These are phyloP conservation scores for Phytophthora kernoviae DNA, from an alignment of 352 stramenopile genomes.

Conservation along the genomic window DNA sequence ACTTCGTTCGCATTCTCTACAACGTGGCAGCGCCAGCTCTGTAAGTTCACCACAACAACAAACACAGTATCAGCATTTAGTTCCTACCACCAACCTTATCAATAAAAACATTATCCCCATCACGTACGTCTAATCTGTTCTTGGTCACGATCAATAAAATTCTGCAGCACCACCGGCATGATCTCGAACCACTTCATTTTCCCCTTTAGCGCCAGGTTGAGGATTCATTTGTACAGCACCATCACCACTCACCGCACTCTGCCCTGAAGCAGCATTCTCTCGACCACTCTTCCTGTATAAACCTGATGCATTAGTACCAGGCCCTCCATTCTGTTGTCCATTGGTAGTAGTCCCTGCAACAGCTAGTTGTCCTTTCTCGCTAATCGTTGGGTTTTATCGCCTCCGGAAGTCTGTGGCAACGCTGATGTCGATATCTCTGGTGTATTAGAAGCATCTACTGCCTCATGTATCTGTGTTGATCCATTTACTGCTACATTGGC, in stretches of 20 bases:
- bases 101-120: neutral
- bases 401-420: neutral
- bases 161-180: conserved; percentile 33
- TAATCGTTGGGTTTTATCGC: neutral
- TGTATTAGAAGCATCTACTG: neutral
- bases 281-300: neutral
- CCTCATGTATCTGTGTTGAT: neutral
- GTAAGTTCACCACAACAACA: neutral
- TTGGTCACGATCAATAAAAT: conserved; percentile 22
- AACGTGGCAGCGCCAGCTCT: conserved; percentile 37
- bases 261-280: neutral
- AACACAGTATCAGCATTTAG: neutral
- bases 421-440: neutral
- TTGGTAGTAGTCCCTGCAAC: neutral
- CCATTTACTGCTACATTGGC: neutral
- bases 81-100: neutral
- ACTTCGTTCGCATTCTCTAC: conserved; percentile 17
- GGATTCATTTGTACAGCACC: neutral
- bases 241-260: neutral
- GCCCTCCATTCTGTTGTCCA: neutral
- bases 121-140: conserved; percentile 39
- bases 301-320: neutral
- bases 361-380: neutral
- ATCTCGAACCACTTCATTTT: conserved; percentile 39
- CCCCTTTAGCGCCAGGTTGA: neutral